Percentiles rank a stretch among this genome's conserved stretches.
These are phyloP conservation scores for Hypoxylon subgilvum DNA, from an alignment of 495 filamentous ascomycete genomes.

Conservation along the genomic window DNA sequence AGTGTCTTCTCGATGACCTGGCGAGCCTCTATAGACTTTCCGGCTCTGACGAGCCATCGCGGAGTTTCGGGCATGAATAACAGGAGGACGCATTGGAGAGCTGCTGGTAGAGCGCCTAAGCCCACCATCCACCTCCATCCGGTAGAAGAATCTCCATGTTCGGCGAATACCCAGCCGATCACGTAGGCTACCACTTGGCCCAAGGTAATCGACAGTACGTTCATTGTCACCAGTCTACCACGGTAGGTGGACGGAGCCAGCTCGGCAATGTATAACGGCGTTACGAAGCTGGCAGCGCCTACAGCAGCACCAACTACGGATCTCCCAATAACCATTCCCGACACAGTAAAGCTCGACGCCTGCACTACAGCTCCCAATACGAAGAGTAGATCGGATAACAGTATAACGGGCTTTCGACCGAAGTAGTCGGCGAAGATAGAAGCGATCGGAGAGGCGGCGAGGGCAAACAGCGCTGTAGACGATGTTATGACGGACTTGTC, in stretches of 20 bases:
- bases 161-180: slow-evolving; percentile 70
- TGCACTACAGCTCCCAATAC: slow-evolving; percentile 75
- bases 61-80: slow-evolving; percentile 81
- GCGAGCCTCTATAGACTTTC: slow-evolving; percentile 63
- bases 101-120: slow-evolving; percentile 77
- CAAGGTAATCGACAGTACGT: slow-evolving; percentile 78
- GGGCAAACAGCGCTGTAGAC: slow-evolving; percentile 77
- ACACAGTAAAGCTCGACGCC: slow-evolving; percentile 66
- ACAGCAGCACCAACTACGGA: slow-evolving; percentile 82
- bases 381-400: slow-evolving; percentile 82
- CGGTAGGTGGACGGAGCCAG: slow-evolving; percentile 75
- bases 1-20: slow-evolving; percentile 69
- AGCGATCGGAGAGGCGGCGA: slow-evolving; percentile 76
- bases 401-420: slow-evolving; percentile 76
- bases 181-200: slow-evolving; percentile 89
- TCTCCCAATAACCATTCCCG: slow-evolving; percentile 77
- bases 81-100: slow-evolving; percentile 70
- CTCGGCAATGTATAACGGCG: slow-evolving; percentile 86
- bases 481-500: slow-evolving; percentile 88
- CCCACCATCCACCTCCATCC: slow-evolving; percentile 94
- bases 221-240: slow-evolving; percentile 78
- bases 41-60: slow-evolving; percentile 79
- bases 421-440: slow-evolving; percentile 75
- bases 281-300: slow-evolving; percentile 80
- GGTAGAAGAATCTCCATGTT: slow-evolving; percentile 50